Evolutionary conservation across 495 filamentous ascomycete species (phyloP).

Genomic region (Xylaria venustula): DNA sequence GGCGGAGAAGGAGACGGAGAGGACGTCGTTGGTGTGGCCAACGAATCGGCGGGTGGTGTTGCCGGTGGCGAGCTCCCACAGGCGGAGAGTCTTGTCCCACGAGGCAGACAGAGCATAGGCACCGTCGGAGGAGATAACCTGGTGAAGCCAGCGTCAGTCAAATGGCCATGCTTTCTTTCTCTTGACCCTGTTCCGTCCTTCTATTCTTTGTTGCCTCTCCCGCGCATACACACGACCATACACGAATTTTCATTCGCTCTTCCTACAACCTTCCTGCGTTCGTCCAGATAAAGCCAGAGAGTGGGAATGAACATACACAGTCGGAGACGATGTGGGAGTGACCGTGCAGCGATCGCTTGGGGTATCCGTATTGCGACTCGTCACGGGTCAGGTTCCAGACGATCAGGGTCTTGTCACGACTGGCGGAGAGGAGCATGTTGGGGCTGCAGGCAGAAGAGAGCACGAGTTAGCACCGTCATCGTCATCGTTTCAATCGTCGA

Average conservation of each 20-base stretch:
- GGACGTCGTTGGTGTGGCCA: conserved; percentile 98
- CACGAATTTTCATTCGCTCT: too few species aligned
- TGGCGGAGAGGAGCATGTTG: conserved; percentile 98
- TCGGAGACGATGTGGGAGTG: conserved; percentile 99
- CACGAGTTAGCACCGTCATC: conserved; percentile 24
- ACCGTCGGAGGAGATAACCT: conserved; percentile 99
- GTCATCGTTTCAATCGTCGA: background rate
- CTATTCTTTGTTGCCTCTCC: conserved; percentile 11
- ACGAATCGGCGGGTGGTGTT: conserved; percentile 96
- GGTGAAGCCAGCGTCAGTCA: conserved; percentile 41
- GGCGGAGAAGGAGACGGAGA: conserved; percentile 99
- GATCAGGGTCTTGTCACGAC: conserved; percentile 98
- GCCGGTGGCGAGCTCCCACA: conserved; percentile 97
- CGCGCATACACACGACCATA: background rate
- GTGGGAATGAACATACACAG: conserved; percentile 71
- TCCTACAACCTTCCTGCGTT: too few species aligned
- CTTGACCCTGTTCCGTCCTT: too few species aligned
- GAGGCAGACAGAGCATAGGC: conserved; percentile 98
- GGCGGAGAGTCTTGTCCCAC: conserved; percentile 99
- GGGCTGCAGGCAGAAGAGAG: conserved; percentile 60
- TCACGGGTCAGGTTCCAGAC: conserved; percentile 99
- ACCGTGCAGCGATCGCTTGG: conserved; percentile 95
- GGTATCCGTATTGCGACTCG: conserved; percentile 95
- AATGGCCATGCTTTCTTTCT: too few species aligned
- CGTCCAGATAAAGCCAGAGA: too few species aligned